phyloP scores from a whole-genome alignment of 768 basidiomycete species.

The Kwoniella dendrophila region DNA sequence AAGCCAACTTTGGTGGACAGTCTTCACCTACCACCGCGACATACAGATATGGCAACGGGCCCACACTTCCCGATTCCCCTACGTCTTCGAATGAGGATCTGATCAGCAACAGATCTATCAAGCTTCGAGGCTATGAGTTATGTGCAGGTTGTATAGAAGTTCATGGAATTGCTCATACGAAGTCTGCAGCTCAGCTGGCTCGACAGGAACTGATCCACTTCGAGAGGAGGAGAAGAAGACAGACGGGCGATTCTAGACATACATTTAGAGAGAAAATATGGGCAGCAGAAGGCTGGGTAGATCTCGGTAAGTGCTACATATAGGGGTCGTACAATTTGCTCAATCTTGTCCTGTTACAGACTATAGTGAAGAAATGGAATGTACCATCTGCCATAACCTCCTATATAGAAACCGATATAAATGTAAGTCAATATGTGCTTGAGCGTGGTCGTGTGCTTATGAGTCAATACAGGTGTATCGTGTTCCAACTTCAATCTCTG shows the following conservation, averaged over 20 bases:
- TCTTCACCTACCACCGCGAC: slow-evolving; percentile 11
- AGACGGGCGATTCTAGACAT: slow-evolving; percentile 70
- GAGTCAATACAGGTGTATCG: slow-evolving; percentile 59
- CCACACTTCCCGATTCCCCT: slow-evolving; percentile 13
- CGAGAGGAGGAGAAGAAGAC: slow-evolving; percentile 4
- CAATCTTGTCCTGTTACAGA: slow-evolving; percentile 59
- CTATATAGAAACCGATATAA: slow-evolving; percentile 73
- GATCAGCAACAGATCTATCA: not conserved
- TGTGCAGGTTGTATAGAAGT: slow-evolving; percentile 77
- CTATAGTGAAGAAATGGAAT: slow-evolving; percentile 72
- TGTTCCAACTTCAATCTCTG: slow-evolving; percentile 73
- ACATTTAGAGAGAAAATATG: slow-evolving; percentile 85
- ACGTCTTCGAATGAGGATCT: not conserved
- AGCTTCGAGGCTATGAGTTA: slow-evolving; percentile 72
- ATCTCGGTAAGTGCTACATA: slow-evolving; percentile 68
- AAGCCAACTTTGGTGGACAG: not conserved
- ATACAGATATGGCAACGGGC: slow-evolving; percentile 1
- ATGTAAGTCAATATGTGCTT: slow-evolving; percentile 58
- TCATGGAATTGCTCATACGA: slow-evolving; percentile 72
- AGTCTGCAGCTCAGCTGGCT: slow-evolving; percentile 46
- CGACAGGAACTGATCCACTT: not conserved
- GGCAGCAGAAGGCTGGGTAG: slow-evolving; percentile 80
- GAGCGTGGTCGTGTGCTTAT: not conserved
- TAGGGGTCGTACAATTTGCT: not conserved
- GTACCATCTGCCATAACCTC: slow-evolving; percentile 75